These are phyloP conservation scores for Fusarium irregulare DNA, from an alignment of 2,329 filamentous ascomycete species.

Conservation along the genomic window DNA sequence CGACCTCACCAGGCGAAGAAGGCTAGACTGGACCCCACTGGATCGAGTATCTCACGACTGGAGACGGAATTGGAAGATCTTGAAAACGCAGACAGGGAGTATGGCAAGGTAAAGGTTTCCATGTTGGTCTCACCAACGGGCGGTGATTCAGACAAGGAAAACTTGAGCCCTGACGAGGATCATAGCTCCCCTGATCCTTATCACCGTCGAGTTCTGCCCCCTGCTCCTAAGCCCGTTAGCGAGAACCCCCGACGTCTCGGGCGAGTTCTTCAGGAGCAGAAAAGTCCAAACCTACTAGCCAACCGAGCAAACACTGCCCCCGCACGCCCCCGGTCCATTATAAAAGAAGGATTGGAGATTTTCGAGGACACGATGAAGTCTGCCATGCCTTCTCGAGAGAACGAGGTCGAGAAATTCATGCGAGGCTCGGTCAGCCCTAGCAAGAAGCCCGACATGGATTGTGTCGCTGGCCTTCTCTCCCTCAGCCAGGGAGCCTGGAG, in stretches of 20 bases:
- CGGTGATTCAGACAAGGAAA: constrained; percentile 92
- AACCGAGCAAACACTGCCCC: constrained; percentile 58
- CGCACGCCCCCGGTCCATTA: constrained; percentile 47
- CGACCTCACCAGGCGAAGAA: constrained; percentile 64
- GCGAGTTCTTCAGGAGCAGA: constrained; percentile 56
- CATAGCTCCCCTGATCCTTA: constrained; percentile 51
- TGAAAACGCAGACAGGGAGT: constrained; percentile 44
- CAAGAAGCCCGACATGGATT: constrained; percentile 85
- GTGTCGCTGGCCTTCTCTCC: constrained; percentile 87
- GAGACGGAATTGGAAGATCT: constrained; percentile 56
- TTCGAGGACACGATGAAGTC: constrained; percentile 62
- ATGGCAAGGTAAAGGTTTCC: constrained; percentile 54
- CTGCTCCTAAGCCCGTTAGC: constrained; percentile 39
- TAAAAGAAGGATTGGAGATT: constrained; percentile 57
- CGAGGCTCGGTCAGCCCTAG: constrained; percentile 71
- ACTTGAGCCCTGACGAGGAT: constrained; percentile 74
- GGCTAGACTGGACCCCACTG: constrained; percentile 68
- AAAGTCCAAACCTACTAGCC: constrained; percentile 49
- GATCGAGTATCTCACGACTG: constrained; percentile 71
- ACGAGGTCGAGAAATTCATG: constrained; percentile 82
- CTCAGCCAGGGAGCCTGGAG: constrained; percentile 94
- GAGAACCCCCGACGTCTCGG: constrained; percentile 56
- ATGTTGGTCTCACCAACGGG: constrained; percentile 53
- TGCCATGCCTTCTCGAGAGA: constrained; percentile 48
- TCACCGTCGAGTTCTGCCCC: constrained; percentile 53